These are phyloP conservation scores for Paecilomyces formosus DNA, from an alignment of 2,329 filamentous ascomycete genomes.

Conservation along the genomic window DNA sequence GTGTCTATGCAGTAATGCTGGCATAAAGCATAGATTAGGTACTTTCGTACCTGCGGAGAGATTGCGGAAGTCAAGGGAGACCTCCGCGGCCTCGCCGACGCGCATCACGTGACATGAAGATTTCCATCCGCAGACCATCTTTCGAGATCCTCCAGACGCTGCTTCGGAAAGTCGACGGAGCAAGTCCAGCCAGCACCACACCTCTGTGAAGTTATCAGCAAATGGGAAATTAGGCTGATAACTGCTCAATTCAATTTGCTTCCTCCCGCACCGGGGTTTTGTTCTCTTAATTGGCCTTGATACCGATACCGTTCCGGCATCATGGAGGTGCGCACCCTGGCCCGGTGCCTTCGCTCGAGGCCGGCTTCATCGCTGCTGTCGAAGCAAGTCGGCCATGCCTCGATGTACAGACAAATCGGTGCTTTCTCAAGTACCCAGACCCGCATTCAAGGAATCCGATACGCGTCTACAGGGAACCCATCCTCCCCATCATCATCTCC, in stretches of 20 bases:
- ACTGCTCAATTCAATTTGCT: not conserved
- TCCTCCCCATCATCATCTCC: not conserved
- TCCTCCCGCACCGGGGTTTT: not conserved
- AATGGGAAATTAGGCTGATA: not conserved
- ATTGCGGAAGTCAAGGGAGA: not conserved
- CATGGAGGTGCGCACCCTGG: conserved; percentile 26
- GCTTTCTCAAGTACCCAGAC: not conserved
- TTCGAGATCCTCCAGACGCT: not conserved
- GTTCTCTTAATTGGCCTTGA: conserved; percentile 2
- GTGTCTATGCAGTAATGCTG: no score
- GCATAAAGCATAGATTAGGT: no score
- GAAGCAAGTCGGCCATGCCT: conserved; percentile 8
- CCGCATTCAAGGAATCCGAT: not conserved
- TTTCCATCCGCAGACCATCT: not conserved
- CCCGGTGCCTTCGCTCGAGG: conserved; percentile 24
- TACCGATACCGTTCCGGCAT: conserved; percentile 4
- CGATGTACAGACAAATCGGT: conserved; percentile 3
- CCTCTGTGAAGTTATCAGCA: not conserved
- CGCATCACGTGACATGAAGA: conserved; percentile 1
- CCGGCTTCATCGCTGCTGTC: conserved; percentile 20
- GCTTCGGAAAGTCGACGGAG: conserved; percentile 1
- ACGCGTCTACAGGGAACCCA: not conserved
- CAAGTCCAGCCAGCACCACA: not conserved
- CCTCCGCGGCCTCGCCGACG: not conserved
- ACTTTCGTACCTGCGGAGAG: not conserved